phyloP scores from a whole-genome alignment of 2,329 filamentous ascomycete species.

The Pezicula radicicola region DNA sequence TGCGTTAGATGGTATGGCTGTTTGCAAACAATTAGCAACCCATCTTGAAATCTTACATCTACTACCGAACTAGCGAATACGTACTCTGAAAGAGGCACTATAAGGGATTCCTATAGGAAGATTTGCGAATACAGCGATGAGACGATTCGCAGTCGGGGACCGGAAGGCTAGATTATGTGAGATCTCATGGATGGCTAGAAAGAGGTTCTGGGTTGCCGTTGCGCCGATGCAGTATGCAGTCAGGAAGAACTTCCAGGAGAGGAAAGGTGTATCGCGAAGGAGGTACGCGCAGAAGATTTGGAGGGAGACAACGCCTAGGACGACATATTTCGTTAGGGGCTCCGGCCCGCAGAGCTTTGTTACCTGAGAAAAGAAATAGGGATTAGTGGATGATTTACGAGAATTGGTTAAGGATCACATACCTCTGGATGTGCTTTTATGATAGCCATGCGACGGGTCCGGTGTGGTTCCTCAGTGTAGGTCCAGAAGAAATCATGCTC shows the following conservation, averaged over 20 bases:
- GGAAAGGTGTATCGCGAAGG: slow-evolving; percentile 73
- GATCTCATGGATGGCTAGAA: slow-evolving; percentile 98
- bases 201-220: slow-evolving; percentile 96
- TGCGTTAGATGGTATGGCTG: slow-evolving; percentile 96
- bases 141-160: slow-evolving; percentile 72
- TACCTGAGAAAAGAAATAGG: slow-evolving; percentile 52
- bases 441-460: slow-evolving; percentile 85
- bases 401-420: slow-evolving; percentile 18
- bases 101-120: slow-evolving; percentile 94
- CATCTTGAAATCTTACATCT: neutral
- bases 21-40: slow-evolving; percentile 18
- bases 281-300: slow-evolving; percentile 77
- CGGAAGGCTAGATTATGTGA: slow-evolving; percentile 95
- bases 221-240: slow-evolving; percentile 90
- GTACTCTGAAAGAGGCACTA: slow-evolving; percentile 86
- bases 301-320: slow-evolving; percentile 76
- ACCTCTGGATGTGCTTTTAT: slow-evolving; percentile 98
- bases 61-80: slow-evolving; percentile 24
- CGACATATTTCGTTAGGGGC: slow-evolving; percentile 91
- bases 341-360: slow-evolving; percentile 97
- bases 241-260: slow-evolving; percentile 81
- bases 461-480: slow-evolving; percentile 96
- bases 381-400: neutral
- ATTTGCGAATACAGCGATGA: slow-evolving; percentile 92
- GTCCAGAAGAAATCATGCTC: slow-evolving; percentile 83